Evolutionary conservation across 108 stramenopile genomes (phyloP).

Genomic region (Cyclotella choctawhatcheeana): DNA sequence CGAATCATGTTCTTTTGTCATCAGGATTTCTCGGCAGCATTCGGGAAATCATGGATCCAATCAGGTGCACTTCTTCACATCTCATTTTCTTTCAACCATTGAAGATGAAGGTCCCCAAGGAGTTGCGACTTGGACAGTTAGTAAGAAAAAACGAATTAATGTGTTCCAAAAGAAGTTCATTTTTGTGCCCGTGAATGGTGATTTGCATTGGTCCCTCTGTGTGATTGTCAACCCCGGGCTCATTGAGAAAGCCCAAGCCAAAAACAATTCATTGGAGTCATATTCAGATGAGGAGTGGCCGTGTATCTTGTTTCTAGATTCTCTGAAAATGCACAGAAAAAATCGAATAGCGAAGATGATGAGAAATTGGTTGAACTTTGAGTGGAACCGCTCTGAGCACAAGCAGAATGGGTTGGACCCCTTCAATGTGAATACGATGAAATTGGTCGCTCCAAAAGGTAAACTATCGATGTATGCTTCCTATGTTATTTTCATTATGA

Average conservation of each 20-base stretch:
- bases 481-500: neutral
- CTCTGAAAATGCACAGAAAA: constrained; percentile 75
- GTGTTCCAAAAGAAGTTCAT: constrained; percentile 90
- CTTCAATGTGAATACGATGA: constrained; percentile 50
- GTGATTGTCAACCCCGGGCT: constrained; percentile 90
- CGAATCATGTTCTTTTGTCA: neutral
- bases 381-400: constrained; percentile 67
- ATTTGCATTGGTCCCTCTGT: constrained; percentile 95
- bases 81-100: constrained; percentile 88
- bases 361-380: constrained; percentile 75
- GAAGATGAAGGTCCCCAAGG: constrained; percentile 61
- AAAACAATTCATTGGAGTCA: neutral
- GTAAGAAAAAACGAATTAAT: constrained; percentile 84
- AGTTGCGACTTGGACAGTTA: constrained; percentile 79
- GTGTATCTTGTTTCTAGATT: constrained; percentile 84
- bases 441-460: constrained; percentile 70
- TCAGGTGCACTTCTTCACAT: constrained; percentile 80
- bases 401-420: constrained; percentile 9
- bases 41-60: constrained; percentile 8
- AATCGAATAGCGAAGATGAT: constrained; percentile 48
- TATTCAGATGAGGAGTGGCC: constrained; percentile 18
- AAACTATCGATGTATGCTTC: constrained; percentile 15
- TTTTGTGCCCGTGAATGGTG: constrained; percentile 93
- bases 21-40: constrained; percentile 49
- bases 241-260: constrained; percentile 34